Base-by-base conservation (phyloP, 1,139 yeast genomes). In the Candida anutae region DNA sequence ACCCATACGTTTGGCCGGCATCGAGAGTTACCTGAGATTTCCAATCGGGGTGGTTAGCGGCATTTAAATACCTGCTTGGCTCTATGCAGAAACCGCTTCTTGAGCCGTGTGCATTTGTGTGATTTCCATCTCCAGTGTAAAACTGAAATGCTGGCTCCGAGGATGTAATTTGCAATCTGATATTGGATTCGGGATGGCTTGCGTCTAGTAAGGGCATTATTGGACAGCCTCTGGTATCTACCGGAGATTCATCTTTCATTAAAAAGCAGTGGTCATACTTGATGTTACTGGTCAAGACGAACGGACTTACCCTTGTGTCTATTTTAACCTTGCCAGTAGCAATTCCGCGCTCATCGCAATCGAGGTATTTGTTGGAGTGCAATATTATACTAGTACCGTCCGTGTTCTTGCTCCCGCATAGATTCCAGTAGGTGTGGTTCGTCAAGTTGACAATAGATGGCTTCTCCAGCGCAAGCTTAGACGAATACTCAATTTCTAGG, bases 121-220 rank as follows among this genome's bases (percentile, higher is more conserved):
- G 43, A 32, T 68, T 59, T 29, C 58, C 58, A 38, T 71, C 77
- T 19, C 82, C 82, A 21, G 84, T 74, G 51, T 77, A 78, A 29
- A 78, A 59, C 50, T 77, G 85, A 61, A 73, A 76, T 4, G 75
- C 57, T 5, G 87, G 87, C 37, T 78, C 87, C 2, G 85, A 77
- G 6, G 82, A 59, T 16, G 53, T 48, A 11, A 72, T 68, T 11
- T 50, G 50, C 25, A 78, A 45, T 26, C 58, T 57, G 26, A 66
- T 48, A 10, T 55, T 48, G 6, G 77, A 53, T 16, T 55, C 55
- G 14, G 76, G 72, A 42, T 69, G 69, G 15, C 53, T 51, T n/a
- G 75, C 71, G 40, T 60, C 66, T 21, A 66, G 54, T 12, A 71
- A 54, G 17, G 55, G 44, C 24, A 45, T 49, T 36, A 72, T 51